These are phyloP conservation scores for Teunomyces funiuensis DNA, from an alignment of 805 yeast genomes.

Conservation along the genomic window DNA sequence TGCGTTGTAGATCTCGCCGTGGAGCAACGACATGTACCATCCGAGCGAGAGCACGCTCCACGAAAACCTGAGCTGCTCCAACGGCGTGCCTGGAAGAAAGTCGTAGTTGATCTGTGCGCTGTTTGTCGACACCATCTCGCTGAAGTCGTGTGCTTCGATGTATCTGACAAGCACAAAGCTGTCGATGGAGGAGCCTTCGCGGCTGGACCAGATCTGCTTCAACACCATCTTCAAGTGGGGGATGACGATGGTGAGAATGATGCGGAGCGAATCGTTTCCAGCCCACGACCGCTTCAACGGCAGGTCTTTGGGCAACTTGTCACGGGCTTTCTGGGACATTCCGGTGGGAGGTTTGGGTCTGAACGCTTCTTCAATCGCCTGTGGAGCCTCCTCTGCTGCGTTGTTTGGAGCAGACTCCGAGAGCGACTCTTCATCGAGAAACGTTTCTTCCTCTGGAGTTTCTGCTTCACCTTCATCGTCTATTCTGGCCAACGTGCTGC, in stretches of 20 bases:
- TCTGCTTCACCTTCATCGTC: slow-evolving; percentile 7
- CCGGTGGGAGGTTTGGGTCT: slow-evolving; percentile 57
- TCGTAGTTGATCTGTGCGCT: slow-evolving; percentile 38
- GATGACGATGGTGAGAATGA: slow-evolving; percentile 41
- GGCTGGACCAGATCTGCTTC: slow-evolving; percentile 25
- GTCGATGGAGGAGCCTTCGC: slow-evolving; percentile 19
- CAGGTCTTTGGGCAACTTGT: slow-evolving; percentile 51
- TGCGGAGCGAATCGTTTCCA: slow-evolving; percentile 49
- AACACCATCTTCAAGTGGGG: slow-evolving; percentile 33
- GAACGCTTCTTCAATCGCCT: slow-evolving; percentile 39
- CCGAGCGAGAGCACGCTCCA: slow-evolving; percentile 70
- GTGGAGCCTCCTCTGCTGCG: slow-evolving; percentile 5
- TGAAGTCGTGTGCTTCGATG: slow-evolving; percentile 40
- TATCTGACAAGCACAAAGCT: slow-evolving; percentile 34
- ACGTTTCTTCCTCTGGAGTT: slow-evolving; percentile 1
- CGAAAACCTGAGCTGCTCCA: slow-evolving; percentile 48
- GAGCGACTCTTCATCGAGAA: background rate
- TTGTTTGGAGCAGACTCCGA: background rate
- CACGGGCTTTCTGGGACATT: slow-evolving; percentile 57
- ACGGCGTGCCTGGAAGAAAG: slow-evolving; percentile 42
- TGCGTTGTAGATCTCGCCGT: slow-evolving; percentile 53
- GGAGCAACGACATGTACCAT: slow-evolving; percentile 70
- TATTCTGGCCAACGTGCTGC: slow-evolving; percentile 15
- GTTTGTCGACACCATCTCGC: slow-evolving; percentile 17
- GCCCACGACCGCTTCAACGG: slow-evolving; percentile 56